Base-by-base conservation (phyloP, 345 rosid species). In the Sonneratia alba region DNA sequence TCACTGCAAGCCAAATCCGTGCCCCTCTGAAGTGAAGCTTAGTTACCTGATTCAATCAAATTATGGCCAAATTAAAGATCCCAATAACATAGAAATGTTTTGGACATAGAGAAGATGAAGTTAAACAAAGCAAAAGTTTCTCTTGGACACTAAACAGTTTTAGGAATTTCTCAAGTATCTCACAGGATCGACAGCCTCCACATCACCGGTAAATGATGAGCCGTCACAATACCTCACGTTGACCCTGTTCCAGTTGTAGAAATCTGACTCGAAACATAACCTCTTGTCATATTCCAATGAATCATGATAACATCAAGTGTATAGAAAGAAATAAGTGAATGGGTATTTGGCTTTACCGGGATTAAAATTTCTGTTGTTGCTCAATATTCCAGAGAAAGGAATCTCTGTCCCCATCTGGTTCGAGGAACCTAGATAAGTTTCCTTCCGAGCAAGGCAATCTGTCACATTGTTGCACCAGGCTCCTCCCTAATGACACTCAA, bases 11-110 rank as follows among this genome's bases (percentile, higher is more conserved):
- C 88, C 90, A 94, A 76, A 91, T 79, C 81, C 97, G 85, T 65
- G 87, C 91, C 77, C 98, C 98, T 90, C 98, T 85, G 86, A 87
- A 90, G 89, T 91, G 92, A 77, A 94, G 97, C 34, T 92, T 94
- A 72, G 91, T 90, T 66, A 80, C 88, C 97, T 93, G 88, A 73
- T 18, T 14, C 53, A 36, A 49, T 34, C 47, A n/a, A 36, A 36
- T 48, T 42, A 2, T 40, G 19, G 13, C 66, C 32, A 61, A 24
- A n/a, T 61, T 32, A 21, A 32, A 9, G 67, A 63, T 16, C 56
- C 56, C 56, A 13, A 1, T 14, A 49, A 18, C 34, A 63, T 13
- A 1, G 24, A 61, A 61, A 22, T 19, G 27, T 14, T 61, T 63
- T 4, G 67, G 67, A 9, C 6, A 36, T 15, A 11, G 18, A 19